Base-by-base conservation (phyloP, 768 basidiomycete genomes). In the Leccinum arenicola region DNA sequence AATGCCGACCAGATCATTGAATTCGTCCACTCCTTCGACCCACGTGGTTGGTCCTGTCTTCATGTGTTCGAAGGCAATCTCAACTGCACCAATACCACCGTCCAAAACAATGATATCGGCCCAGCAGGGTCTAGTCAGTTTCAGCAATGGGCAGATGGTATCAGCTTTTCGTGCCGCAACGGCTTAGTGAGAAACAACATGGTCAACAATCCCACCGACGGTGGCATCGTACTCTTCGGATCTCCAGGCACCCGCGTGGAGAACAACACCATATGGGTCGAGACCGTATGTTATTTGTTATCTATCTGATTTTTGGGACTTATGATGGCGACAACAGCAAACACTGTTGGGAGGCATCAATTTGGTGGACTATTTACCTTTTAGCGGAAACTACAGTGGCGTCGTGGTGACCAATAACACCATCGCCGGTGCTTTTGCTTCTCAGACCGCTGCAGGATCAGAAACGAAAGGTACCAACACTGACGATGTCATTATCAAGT, bases 101-200 rank as follows among this genome's bases (percentile, higher is more conserved):
- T 94, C 33, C 87, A 88, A 67, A 87, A 91, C 73, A 94, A 94
- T 64, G 89, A 93, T 62, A 85, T 94, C 47, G 93, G 89, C 4
- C 90, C 91, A 3, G 86, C 87, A 60, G 90, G 91, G 9, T 76
- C 78, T 4, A 85, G 88, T 58, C 60, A 64, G 4, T 89, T 82
- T 66, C 82, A 85, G 61, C 74, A 90, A 69, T 93, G 91, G 91
- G 89, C 91, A 1, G 91, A 92, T 67, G 91, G 91, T 6, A 87
- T 93, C 65, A 90, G 88, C 63, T 70, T 91, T 54, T 84, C 83
- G 61, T 93, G 90, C 68, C 74, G 72, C 61, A 84, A 86, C 68
- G 78, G 81, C 60, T 60, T 83, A 38, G 77, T 92, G 33, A 81
- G 79, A 61, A 84, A 87, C 61, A 93, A 92, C 71, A 78, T 84